Base-by-base conservation (phyloP, 2,329 filamentous ascomycete species). In the Colletotrichum salicis region DNA sequence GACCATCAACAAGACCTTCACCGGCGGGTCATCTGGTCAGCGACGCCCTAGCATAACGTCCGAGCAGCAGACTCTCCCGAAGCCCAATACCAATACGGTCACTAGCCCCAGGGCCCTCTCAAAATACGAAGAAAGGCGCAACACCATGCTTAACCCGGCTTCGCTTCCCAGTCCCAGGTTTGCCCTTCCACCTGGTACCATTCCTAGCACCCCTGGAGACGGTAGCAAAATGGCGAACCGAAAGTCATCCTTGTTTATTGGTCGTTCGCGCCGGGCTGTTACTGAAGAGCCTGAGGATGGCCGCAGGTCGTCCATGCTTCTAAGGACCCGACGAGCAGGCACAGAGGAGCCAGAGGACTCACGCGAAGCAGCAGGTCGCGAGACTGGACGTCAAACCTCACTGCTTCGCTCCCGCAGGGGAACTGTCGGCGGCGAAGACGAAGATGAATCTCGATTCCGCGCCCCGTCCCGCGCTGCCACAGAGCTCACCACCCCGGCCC, bases 401-500 rank as follows among this genome's bases (percentile, higher is more conserved):
- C 76, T 88, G 45, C 76, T 85, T 19, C 85, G 87, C 61, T 80
- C 80, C 52, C 84, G 87, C 29, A 83, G 86, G 48, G 82, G 81
- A 13, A 86, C 86, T 45, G 78, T 84, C 35, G 84, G 84, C 35
- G 84, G 84, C 15, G 83, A 86, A 37, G 84, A 88, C 2, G 86
- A 87, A 12, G 70, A 72, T 24, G 86, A 88, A 1, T 86, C 77
- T n/a, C 82, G 84, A 37, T 85, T 87, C 73, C 86, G 87, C n/a
- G 84, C 86, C 2, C 88, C 89, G 1, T 91, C 90, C 4, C 84
- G 90, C 29, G 89, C 89, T 4, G 81, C 83, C 45, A 91, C 89
- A 0, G 90, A 92, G 71, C 83, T 86, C 64, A 85, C 80, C 29
- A 72, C 70, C 74, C 72, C 82, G 75, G 73, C 76, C 76, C 69